A percentile compares a stretch with the other conserved stretches of the same genome.
These are phyloP conservation scores for Aspergillus ostianus DNA, from an alignment of 495 filamentous ascomycete genomes.

Conservation along the genomic window DNA sequence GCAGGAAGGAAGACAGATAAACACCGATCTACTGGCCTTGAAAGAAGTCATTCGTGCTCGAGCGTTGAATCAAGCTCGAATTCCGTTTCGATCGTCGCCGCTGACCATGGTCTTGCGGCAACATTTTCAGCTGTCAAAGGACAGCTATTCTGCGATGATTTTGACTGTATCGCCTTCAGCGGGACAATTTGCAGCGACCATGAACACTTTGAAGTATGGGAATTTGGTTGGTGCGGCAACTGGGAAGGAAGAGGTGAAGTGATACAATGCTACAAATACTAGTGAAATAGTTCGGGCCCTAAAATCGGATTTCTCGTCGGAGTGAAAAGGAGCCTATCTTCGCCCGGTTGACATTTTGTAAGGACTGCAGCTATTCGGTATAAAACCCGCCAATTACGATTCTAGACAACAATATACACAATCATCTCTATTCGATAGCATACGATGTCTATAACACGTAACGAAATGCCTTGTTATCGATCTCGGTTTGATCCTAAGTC, in stretches of 20 bases:
- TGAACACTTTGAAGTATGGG: conserved; percentile 31
- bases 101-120: conserved; percentile 27
- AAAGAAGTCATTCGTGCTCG: conserved; percentile 30
- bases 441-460: neutral
- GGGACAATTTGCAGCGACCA: conserved; percentile 20
- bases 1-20: conserved; percentile 28
- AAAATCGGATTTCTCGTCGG: no score
- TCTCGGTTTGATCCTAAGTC: neutral
- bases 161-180: conserved; percentile 21
- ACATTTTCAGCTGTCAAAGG: conserved; percentile 18
- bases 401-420: no score
- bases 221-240: conserved; percentile 54
- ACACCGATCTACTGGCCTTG: conserved; percentile 28
- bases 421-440: no score
- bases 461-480: neutral
- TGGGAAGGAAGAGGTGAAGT: conserved; percentile 30
- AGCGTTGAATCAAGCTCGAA: conserved; percentile 14
- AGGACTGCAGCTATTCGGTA: no score
- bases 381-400: no score
- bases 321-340: no score
- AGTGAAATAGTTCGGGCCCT: no score
- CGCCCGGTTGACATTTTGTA: no score
- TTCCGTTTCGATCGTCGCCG: conserved; percentile 27
- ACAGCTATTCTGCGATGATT: conserved; percentile 23
- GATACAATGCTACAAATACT: no score